These are phyloP conservation scores for Dactylellina sp. DNA, from an alignment of 2,329 filamentous ascomycete genomes.

Conservation along the genomic window DNA sequence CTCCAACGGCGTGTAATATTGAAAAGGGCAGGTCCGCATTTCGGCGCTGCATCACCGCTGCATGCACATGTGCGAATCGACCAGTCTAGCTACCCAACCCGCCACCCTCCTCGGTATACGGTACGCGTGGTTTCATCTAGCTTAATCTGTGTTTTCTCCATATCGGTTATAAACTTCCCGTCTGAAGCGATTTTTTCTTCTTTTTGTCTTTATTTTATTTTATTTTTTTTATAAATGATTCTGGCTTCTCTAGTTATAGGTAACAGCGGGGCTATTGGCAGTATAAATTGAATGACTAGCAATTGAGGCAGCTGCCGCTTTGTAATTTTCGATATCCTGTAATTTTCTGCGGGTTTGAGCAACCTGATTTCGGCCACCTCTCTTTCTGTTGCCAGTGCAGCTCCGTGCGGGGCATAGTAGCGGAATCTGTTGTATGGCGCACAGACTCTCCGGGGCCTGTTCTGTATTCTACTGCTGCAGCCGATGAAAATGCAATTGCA, in stretches of 20 bases:
- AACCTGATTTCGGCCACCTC: background rate
- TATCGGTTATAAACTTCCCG: constrained; percentile 23
- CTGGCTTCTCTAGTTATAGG: background rate
- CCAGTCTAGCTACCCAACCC: background rate
- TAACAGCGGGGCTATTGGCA: background rate
- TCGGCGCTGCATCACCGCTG: background rate
- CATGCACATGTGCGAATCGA: background rate
- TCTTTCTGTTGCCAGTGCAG: background rate
- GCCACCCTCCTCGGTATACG: background rate
- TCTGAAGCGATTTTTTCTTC: constrained; percentile 2
- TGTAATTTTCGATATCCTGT: too few species aligned
- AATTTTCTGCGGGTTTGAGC: too few species aligned
- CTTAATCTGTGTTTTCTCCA: background rate
- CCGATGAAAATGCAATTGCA: background rate
- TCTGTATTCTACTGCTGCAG: background rate
- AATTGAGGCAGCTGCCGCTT: too few species aligned
- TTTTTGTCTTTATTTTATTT: background rate
- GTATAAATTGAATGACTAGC: too few species aligned
- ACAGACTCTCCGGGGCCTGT: background rate
- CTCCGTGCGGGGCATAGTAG: background rate
- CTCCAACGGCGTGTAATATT: background rate
- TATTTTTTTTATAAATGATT: background rate
- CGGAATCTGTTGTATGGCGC: background rate
- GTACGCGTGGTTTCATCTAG: constrained; percentile 1
- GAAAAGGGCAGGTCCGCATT: constrained; percentile 14